Conservation (phyloP, 495 filamentous ascomycete genomes). For the Aspergillus olivimuriae region DNA sequence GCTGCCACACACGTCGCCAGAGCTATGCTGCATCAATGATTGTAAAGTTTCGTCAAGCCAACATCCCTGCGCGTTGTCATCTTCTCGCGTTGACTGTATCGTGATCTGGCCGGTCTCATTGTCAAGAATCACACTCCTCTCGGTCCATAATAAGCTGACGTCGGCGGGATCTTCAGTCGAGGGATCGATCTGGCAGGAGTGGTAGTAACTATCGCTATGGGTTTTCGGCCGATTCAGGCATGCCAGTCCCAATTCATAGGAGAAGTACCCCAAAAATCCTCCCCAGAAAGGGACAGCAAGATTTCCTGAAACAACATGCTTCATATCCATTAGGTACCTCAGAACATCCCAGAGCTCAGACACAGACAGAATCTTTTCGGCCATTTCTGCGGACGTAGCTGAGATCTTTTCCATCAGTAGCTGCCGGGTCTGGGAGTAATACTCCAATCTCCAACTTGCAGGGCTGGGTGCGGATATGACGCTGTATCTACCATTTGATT, state of each 20-base stretch:
- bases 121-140: constrained; percentile 76
- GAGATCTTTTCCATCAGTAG: constrained; percentile 20
- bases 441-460: constrained; percentile 39
- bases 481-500: constrained; percentile 36
- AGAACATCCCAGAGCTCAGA: constrained; percentile 37
- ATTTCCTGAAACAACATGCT: constrained; percentile 36
- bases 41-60: constrained; percentile 36
- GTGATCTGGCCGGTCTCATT: constrained; percentile 53
- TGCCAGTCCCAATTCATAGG: constrained; percentile 76
- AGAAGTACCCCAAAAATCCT: constrained; percentile 83
- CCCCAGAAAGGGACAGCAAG: constrained; percentile 66
- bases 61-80: constrained; percentile 23
- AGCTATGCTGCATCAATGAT: constrained; percentile 10
- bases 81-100: constrained; percentile 53
- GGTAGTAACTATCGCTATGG: constrained; percentile 1
- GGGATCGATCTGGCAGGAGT: constrained; percentile 1
- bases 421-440: constrained; percentile 19
- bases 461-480: constrained; percentile 38
- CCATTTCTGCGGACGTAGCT: background rate
- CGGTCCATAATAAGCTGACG: constrained; percentile 69
- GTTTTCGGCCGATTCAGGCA: constrained; percentile 31
- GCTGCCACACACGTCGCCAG: background rate
- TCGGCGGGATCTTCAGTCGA: constrained; percentile 54
- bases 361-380: constrained; percentile 23
- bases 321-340: constrained; percentile 48